Base-by-base conservation (phyloP, 805 yeast genomes). In the Wickerhamiella allomyrinae region DNA sequence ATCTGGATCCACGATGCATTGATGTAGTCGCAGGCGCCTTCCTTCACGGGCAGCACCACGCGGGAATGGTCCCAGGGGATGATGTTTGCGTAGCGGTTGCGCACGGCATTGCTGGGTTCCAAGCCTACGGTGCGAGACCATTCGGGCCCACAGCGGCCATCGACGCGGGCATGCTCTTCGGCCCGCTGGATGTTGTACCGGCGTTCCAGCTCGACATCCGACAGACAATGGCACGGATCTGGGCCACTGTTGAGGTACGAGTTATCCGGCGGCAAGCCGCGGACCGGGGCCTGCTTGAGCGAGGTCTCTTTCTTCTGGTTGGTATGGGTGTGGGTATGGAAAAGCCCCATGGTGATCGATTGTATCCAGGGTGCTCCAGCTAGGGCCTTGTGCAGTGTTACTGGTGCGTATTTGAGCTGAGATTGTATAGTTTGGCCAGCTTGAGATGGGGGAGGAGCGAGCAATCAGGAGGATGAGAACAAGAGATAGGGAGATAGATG, bases 1-100 rank as follows among this genome's bases (percentile, higher is more conserved):
- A 66, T 51, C 54, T 68, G 54, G 50, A 83, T 60, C 61, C 83
- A 80, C 20, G 87, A 83, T 0, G 97, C 98, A 61, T 87, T 87
- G 52, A 87, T 84, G 58, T 87, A 87, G 57, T 78, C 83, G 44
- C 58, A 55, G 14, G 41, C 54, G 7, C 49, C 50, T 7, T 34
- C 36, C 20, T 20, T 24, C 4, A 54, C 61, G 13, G 60, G 59
- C 27, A 76, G 57, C 25, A 53, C 56, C 2, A 77, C 77, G 29
- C 84, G 57, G 33, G 71, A 74, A 42, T 64, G 61, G 51, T 80
- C 84, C 65, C 70, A 81, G 0, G 91, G 85, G 34, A 75, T 57
- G 9, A 80, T 72, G 52, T 79, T 74, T 4, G 66, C 52, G 54
- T 80, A 80, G 41, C 87, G 60, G 50, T 80, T 79, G 43, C 77